Conservation (phyloP, 441 rosid species). For the Populus tomentosa region DNA sequence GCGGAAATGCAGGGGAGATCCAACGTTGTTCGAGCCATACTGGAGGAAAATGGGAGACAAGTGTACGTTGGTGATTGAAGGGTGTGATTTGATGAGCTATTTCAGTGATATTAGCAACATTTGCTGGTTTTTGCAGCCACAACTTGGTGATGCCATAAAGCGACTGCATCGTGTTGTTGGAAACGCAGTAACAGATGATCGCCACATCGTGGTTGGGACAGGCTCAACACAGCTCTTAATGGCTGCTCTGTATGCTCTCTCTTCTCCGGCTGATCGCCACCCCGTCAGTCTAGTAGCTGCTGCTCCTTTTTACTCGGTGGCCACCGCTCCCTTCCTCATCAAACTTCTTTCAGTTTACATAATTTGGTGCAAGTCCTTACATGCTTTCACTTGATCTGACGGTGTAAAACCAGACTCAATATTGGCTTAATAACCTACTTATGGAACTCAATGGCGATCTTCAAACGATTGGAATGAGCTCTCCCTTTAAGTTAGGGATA, state of each 20-base stretch:
- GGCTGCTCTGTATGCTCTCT: slow-evolving; percentile 71
- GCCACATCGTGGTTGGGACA: slow-evolving; percentile 65
- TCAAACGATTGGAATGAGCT: neutral
- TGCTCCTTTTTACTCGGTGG: slow-evolving; percentile 79
- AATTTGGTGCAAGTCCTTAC: neutral
- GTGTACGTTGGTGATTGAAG: no score
- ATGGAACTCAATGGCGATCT: neutral
- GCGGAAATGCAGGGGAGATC: no score
- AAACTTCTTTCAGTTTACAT: neutral
- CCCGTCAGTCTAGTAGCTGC: slow-evolving; percentile 74
- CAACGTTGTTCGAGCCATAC: no score
- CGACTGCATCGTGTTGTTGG: slow-evolving; percentile 57
- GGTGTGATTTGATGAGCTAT: no score
- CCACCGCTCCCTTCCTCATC: slow-evolving; percentile 1
- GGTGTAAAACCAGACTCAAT: neutral
- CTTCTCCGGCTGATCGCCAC: slow-evolving; percentile 34
- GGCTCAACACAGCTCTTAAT: slow-evolving; percentile 82
- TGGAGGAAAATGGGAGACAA: no score
- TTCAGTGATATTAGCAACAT: slow-evolving; percentile 46
- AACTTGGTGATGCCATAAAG: slow-evolving; percentile 54
- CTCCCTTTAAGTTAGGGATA: neutral
- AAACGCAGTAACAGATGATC: slow-evolving; percentile 56
- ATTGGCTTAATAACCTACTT: neutral
- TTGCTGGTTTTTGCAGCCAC: slow-evolving; percentile 79
- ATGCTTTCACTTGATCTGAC: neutral